These are phyloP conservation scores for Microbotryum silenes-acaulis DNA, from an alignment of 1,284 basidiomycete genomes.

Conservation along the genomic window DNA sequence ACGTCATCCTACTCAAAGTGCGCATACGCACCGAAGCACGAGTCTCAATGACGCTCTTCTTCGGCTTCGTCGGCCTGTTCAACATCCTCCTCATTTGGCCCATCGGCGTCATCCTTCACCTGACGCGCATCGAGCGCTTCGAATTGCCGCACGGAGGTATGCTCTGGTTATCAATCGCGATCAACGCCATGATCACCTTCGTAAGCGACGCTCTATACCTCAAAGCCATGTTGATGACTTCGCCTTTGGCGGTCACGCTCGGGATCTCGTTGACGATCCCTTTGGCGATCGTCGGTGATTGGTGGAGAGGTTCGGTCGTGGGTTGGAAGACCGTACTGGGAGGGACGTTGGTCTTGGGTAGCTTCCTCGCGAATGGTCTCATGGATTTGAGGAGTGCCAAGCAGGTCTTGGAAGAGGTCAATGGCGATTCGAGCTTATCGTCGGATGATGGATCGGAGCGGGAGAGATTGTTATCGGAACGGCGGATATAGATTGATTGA, in stretches of 20 bases:
- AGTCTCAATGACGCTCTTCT: conserved; percentile 73
- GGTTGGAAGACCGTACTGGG: conserved; percentile 19
- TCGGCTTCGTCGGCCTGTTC: conserved; percentile 56
- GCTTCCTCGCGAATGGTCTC: conserved; percentile 28
- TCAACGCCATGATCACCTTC: conserved; percentile 52
- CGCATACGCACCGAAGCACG: conserved; percentile 69
- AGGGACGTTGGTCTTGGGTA: conserved; percentile 21
- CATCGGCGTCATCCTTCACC: conserved; percentile 69
- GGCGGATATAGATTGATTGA: no score
- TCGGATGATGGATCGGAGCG: no score
- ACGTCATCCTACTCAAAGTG: conserved; percentile 86
- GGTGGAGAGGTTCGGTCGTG: conserved; percentile 50
- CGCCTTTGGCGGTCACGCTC: conserved; percentile 75
- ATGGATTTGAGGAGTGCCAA: conserved; percentile 24
- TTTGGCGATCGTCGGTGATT: conserved; percentile 72
- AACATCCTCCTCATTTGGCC: conserved; percentile 78
- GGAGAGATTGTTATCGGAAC: no score
- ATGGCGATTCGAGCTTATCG: no score
- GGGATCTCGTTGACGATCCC: conserved; percentile 94
- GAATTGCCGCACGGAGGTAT: conserved; percentile 58
- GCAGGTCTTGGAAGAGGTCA: not conserved
- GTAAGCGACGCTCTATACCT: conserved; percentile 36
- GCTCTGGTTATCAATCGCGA: conserved; percentile 58
- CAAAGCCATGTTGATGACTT: conserved; percentile 89
- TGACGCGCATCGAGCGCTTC: conserved; percentile 65